These are phyloP conservation scores for Kwoniella shivajii DNA, from an alignment of 1,284 basidiomycete genomes.

Conservation along the genomic window DNA sequence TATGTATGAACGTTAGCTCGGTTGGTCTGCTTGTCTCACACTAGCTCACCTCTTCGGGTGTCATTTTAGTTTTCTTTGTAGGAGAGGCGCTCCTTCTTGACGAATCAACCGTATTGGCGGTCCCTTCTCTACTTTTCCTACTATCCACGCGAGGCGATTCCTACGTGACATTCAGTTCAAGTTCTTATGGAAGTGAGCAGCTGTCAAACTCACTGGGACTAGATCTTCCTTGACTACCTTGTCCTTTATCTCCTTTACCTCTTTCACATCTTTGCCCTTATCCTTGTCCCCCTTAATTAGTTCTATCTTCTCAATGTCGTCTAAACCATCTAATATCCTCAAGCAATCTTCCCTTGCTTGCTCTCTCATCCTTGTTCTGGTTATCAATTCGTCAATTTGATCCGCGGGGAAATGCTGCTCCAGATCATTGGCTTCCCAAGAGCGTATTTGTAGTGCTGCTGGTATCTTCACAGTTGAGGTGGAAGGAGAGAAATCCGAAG, in stretches of 20 bases:
- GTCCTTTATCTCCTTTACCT: constrained; percentile 15
- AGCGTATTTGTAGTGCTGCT: constrained; percentile 39
- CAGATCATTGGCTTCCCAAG: constrained; percentile 44
- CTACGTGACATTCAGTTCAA: neutral
- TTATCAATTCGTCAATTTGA: constrained; percentile 19
- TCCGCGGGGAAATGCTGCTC: constrained; percentile 35
- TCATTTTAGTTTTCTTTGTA: constrained; percentile 33
- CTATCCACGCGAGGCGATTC: constrained; percentile 13
- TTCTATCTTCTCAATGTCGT: constrained; percentile 37
- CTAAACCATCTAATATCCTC: constrained; percentile 28
- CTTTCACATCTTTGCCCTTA: constrained; percentile 18
- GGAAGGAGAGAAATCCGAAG: constrained; percentile 35
- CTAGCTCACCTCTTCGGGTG: constrained; percentile 42
- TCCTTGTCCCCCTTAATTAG: constrained; percentile 35
- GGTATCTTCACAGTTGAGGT: constrained; percentile 28
- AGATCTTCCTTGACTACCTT: constrained; percentile 14
- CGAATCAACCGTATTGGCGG: constrained; percentile 28
- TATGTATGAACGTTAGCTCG: neutral
- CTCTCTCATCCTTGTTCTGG: constrained; percentile 27
- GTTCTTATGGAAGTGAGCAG: neutral
- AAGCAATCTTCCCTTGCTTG: constrained; percentile 35
- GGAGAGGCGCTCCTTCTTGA: constrained; percentile 38
- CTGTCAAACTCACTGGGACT: neutral
- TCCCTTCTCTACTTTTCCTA: constrained; percentile 33
- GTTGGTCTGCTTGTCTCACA: neutral